phyloP scores from a whole-genome alignment of 2,329 filamentous ascomycete species.

The Trichoderma guizhouense region DNA sequence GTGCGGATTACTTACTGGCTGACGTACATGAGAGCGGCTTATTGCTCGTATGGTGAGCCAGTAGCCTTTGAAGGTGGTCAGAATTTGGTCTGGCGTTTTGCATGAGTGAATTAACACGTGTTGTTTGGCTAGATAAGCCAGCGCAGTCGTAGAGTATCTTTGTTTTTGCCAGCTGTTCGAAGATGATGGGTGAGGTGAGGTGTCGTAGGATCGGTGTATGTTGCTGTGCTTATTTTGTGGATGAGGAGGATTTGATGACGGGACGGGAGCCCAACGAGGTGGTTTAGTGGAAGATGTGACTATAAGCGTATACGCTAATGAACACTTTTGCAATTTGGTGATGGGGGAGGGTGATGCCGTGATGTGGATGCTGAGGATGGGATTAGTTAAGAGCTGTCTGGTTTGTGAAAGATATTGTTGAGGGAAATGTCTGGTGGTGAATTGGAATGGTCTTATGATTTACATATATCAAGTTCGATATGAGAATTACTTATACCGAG shows the following conservation, averaged over 20 bases:
- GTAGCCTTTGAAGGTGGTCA: not conserved
- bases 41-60: not conserved
- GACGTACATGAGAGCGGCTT: not conserved
- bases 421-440: not conserved
- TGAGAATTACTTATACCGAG: not conserved
- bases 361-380: not conserved
- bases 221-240: not conserved
- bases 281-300: not conserved
- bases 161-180: not conserved
- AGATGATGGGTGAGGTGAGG: not conserved
- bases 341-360: not conserved
- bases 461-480: not conserved
- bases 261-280: too few relatives aligned
- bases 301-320: not conserved
- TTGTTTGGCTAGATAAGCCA: not conserved
- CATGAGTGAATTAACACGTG: not conserved
- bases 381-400: not conserved
- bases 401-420: not conserved
- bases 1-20: not conserved
- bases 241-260: not conserved
- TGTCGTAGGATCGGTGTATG: not conserved
- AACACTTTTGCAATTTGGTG: not conserved
- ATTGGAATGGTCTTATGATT: not conserved
- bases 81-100: slow-evolving; percentile 4
- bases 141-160: not conserved